Base-by-base conservation (phyloP, 108 stramenopile species). In the Parmales sp. region DNA sequence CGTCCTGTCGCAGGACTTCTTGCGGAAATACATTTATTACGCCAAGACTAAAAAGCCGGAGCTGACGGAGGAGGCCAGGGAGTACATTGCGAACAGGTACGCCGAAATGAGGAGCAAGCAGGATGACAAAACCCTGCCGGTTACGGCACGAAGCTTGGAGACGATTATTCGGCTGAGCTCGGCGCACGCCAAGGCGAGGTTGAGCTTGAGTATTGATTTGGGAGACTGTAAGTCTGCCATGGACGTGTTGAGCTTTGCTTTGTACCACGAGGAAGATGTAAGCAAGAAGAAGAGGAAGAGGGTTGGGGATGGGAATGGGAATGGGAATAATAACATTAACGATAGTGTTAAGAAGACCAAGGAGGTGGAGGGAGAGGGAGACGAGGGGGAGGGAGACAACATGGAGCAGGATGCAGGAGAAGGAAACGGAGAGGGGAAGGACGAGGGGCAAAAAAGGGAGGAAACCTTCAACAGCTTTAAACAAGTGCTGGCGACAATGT, bases 121-220 rank as follows among this genome's bases (percentile, higher is more conserved):
- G 67, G 92, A 91, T 70, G 90, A 91, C 64, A 76, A 89, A 25
- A 92, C 83, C 41, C 78, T 91, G 39, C 90, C 90, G 38, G 88
- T 99, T 4, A 99, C 98, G 2, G 95, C 98, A 2, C 95, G 98
- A 70, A 90, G 90, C 46, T 76, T 99, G 68, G 98, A 99, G 81
- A 97, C 96, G 23, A 84, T 99, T 29, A 99, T 99, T 76, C 95
- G 98, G 39, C 72, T 99, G 54, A 85, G 93, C 0, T 94, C 90
- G 63, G 98, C 98, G 7, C 95, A 97, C 69, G 96, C 98, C 18
- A 98, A 99, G 76, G 85, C 80, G 34, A 72, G 88, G 18, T 70
- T 90, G 20, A 86, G 82, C 67, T 44, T 69, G 39, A 77, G 76
- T 3, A 84, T 89, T 0, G 89, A 89, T 76, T 82, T 85, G 2